Evolutionary conservation across 768 basidiomycete genomes (phyloP), one percentile per base, ranked within the genome.

Genomic region (Gautieria morchelliformis): DNA sequence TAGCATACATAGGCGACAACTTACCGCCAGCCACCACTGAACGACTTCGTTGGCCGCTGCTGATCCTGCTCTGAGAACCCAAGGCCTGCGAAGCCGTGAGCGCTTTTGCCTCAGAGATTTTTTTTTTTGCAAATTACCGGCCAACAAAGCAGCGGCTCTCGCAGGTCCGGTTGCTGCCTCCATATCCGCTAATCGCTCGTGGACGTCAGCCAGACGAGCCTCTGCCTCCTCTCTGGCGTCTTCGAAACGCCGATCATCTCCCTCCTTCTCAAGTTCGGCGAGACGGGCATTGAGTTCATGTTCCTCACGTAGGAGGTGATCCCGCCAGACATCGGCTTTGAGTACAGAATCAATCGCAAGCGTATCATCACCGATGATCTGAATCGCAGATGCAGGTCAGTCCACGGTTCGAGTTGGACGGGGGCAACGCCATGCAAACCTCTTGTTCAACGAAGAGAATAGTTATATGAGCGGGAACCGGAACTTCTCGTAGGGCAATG

Each of bases 241-340:
- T 63, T 87, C 89, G 40, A 89, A 83, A 15, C 85, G 79, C 62
- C 86, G 87, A 51, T 89, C 89, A 60, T 89, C 88, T 5, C 81
- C 78, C 63, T 87, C 82, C 22, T 70, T 69, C 58, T 96, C 93
- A 12, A 95, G 76, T 59, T 78, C 81, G 0, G 80, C 70, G 2
- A 98, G 78, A 60, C 81, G 79, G 0, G 78, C 78, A 64, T 94
- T 93, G 46, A 97, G 74, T 20, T 76, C 71, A 0, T 72, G 72
- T 69, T 98, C 94, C 66, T 99, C 93, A 56, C 84, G 87, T 51
- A 96, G 71, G 17, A 97, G 76, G 62, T 91, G 88, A 65, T 95
- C 93, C 67, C 95, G 79, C 93, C 96, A 98, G 33, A 99, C 96
- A 67, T 99, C 96, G n/a, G 96, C 96, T 69, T 94, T 93, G n/a